Evolutionary conservation across 768 basidiomycete genomes (phyloP).

Genomic region (Lactarius akahatsu): DNA sequence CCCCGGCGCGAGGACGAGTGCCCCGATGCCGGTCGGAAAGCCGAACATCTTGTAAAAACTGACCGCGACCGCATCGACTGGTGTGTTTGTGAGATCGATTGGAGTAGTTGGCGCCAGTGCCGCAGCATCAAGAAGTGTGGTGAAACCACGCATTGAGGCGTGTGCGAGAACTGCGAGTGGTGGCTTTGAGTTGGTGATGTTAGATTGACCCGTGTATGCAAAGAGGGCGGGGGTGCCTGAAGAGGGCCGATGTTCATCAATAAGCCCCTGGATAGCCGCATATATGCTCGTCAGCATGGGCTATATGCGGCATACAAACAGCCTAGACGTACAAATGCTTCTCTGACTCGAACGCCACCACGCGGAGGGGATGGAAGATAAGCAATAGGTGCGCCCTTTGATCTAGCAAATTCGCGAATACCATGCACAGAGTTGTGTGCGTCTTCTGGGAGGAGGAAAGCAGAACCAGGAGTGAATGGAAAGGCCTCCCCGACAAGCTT

Average conservation of each 20-base stretch:
- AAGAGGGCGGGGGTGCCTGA: conserved; percentile 58
- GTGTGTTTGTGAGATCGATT: conserved; percentile 61
- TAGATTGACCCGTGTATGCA: conserved; percentile 77
- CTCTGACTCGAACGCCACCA: conserved; percentile 60
- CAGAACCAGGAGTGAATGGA: conserved; percentile 59
- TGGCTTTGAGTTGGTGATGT: conserved; percentile 74
- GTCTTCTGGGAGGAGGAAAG: conserved; percentile 69
- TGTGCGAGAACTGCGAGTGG: conserved; percentile 61
- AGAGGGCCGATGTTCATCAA: conserved; percentile 52
- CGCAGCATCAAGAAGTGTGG: conserved; percentile 78
- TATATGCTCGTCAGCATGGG: background rate
- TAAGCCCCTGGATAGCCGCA: conserved; percentile 45
- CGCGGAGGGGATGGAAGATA: conserved; percentile 64
- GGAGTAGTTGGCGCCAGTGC: conserved; percentile 72
- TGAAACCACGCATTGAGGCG: conserved; percentile 68
- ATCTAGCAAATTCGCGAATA: conserved; percentile 66
- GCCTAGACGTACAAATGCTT: conserved; percentile 53
- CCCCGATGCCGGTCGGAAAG: conserved; percentile 82
- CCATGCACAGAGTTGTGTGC: conserved; percentile 86
- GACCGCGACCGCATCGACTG: conserved; percentile 79
- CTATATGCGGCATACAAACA: conserved; percentile 11
- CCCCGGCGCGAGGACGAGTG: conserved; percentile 47
- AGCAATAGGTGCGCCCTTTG: conserved; percentile 52
- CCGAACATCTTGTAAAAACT: conserved; percentile 93
- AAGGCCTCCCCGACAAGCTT: conserved; percentile 83